Base-by-base conservation (phyloP, 441 rosid genomes). In the Pelargonium cotyledonis region DNA sequence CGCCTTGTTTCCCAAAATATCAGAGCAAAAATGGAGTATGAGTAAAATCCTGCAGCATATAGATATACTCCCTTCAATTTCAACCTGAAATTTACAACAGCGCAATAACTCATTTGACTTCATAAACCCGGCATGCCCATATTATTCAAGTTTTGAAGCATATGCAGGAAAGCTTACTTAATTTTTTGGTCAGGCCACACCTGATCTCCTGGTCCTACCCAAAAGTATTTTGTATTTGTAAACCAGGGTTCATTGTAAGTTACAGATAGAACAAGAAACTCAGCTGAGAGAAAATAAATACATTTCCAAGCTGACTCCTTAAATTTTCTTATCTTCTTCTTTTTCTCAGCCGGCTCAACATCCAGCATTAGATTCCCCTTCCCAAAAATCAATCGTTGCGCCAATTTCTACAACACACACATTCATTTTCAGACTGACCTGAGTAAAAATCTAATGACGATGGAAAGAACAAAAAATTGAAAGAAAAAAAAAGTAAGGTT, bases 261-360 rank as follows among this genome's bases (percentile, higher is more conserved):
- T 47, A 91, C 96, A 71, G 65, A 79, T 12, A 94, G 75, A 72
- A 80, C 89, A 65, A 92, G 77, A 85, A 86, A 31, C 82, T 95
- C 97, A 8, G 89, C 95, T 31, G 99, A 89, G 57, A 95, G 86
- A 70, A 76, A 95, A 77, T 95, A 92, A 51, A 88, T 63, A 72
- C 85, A 92, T 85, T 95, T 95, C 99, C 99, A 92, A 14, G 97
- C 98, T 4, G 99, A 95, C 78, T 95, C 99, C 82, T 95, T 95
- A 74, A 95, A 95, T 73, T 95, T 95, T 61, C 81, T 71, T 51
- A 89, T 85, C 80, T 80, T 90, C 77, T 88, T 88, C 75, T 65
- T 80, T 78, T 81, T 84, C 63, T 89, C 88, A 2, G 72, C 78
- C 49, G 73, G 49, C 57, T 78, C 83, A 19, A 75, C 75, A 70